phyloP scores from a whole-genome alignment of 495 filamentous ascomycete genomes.

The Xylaria curta region DNA sequence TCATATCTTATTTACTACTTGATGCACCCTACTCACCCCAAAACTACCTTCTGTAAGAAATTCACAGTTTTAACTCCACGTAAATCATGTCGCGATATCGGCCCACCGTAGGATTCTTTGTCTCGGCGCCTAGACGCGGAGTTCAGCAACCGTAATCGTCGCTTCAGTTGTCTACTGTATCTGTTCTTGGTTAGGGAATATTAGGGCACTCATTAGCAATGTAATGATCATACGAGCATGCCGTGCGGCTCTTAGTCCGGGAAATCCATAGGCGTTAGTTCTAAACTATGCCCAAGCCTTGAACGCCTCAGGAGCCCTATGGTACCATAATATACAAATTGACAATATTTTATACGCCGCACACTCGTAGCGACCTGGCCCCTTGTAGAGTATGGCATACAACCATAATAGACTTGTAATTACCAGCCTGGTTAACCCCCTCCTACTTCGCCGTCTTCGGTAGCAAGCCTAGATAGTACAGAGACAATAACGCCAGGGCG shows the following conservation, averaged over 20 bases:
- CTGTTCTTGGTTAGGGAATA: neutral
- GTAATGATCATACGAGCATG: constrained; percentile 20
- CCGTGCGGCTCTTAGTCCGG: constrained; percentile 9
- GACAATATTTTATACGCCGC: neutral
- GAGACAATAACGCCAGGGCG: constrained; percentile 4
- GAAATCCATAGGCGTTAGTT: neutral
- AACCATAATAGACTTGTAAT: neutral
- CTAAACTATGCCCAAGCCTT: neutral
- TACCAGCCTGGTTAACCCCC: constrained; percentile 8
- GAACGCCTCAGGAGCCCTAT: constrained; percentile 4
- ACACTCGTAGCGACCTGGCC: neutral
- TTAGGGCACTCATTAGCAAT: neutral
- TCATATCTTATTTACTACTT: neutral
- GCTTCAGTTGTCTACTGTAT: neutral
- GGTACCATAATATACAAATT: constrained; percentile 3
- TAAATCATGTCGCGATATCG: constrained; percentile 23
- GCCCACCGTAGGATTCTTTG: neutral
- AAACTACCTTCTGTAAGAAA: neutral
- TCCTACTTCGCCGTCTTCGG: constrained; percentile 20
- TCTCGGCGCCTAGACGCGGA: constrained; percentile 4
- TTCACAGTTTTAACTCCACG: neutral
- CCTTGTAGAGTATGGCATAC: neutral
- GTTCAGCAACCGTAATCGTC: neutral
- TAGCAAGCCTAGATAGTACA: constrained; percentile 8
- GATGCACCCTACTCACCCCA: neutral